These are phyloP conservation scores for Mortierella sp. DNA, from an alignment of 371 early-diverging fungal genomes.

Conservation along the genomic window DNA sequence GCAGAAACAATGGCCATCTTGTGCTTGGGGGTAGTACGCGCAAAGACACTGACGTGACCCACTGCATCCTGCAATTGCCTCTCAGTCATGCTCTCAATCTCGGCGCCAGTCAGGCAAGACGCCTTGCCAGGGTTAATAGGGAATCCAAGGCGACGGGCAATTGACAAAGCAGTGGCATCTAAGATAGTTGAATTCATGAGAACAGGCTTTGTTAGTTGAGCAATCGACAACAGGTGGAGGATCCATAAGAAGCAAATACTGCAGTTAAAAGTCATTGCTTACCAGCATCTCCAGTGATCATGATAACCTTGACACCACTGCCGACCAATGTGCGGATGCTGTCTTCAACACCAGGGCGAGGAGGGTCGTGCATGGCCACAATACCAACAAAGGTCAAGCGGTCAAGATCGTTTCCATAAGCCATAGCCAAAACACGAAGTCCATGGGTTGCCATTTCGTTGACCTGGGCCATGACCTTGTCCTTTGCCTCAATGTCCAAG, in stretches of 20 bases:
- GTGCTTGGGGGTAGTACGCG: constrained; percentile 93
- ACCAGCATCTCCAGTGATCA: constrained; percentile 95
- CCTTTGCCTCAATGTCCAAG: constrained; percentile 66
- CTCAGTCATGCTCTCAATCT: constrained; percentile 79
- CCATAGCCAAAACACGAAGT: constrained; percentile 90
- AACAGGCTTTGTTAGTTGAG: background rate
- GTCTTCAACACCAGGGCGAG: constrained; percentile 79
- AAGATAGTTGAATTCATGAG: background rate
- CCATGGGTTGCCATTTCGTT: constrained; percentile 86
- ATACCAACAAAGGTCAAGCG: constrained; percentile 84
- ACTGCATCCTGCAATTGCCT: constrained; percentile 74
- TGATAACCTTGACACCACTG: constrained; percentile 88
- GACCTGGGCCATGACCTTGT: constrained; percentile 67
- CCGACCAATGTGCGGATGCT: constrained; percentile 72
- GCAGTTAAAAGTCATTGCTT: constrained; percentile 15
- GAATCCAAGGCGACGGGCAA: constrained; percentile 84
- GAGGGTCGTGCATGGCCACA: constrained; percentile 91
- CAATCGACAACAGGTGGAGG: background rate
- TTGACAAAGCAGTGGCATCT: constrained; percentile 85
- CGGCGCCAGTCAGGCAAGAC: constrained; percentile 78
- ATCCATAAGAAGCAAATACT: background rate
- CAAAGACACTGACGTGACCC: constrained; percentile 81
- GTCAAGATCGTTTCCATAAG: constrained; percentile 73
- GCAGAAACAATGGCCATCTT: constrained; percentile 91
- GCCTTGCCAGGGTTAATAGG: constrained; percentile 68